phyloP scores from a whole-genome alignment of 1,284 basidiomycete species.

The Ustilago shanxiensis region DNA sequence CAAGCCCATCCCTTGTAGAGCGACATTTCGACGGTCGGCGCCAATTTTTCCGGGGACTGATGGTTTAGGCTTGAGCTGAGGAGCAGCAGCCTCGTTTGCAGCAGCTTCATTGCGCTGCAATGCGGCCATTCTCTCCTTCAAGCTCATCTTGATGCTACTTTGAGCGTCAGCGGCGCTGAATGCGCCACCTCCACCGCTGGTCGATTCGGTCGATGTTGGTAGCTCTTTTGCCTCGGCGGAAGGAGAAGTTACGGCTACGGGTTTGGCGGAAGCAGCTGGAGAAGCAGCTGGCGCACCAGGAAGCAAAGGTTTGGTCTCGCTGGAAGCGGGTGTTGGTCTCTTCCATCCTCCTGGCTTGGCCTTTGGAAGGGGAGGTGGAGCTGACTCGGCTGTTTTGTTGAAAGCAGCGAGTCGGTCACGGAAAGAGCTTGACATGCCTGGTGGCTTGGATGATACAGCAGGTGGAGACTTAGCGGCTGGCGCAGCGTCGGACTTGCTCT shows the following conservation, averaged over 20 bases:
- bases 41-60: slow-evolving; percentile 49
- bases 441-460: slow-evolving; percentile 52
- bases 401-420: slow-evolving; percentile 68
- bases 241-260: slow-evolving; percentile 6
- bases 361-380: slow-evolving; percentile 61
- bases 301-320: slow-evolving; percentile 57
- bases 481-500: slow-evolving; percentile 3
- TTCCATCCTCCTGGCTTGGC: slow-evolving; percentile 67
- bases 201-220: slow-evolving; percentile 23
- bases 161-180: slow-evolving; percentile 67
- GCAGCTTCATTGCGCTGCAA: slow-evolving; percentile 61
- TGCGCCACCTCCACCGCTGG: slow-evolving; percentile 17
- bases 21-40: slow-evolving; percentile 46
- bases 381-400: slow-evolving; percentile 61
- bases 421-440: slow-evolving; percentile 59
- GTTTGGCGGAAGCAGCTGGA: slow-evolving; percentile 21
- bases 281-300: slow-evolving; percentile 42
- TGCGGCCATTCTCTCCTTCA: slow-evolving; percentile 69
- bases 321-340: slow-evolving; percentile 51
- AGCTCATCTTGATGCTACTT: slow-evolving; percentile 67
- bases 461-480: slow-evolving; percentile 45
- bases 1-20: slow-evolving; percentile 53
- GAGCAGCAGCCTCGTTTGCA: slow-evolving; percentile 27
- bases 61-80: slow-evolving; percentile 47
- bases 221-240: slow-evolving; percentile 11